These are phyloP conservation scores for Pogostemon cablin DNA, from an alignment of 257 asterid species.

Conservation along the genomic window DNA sequence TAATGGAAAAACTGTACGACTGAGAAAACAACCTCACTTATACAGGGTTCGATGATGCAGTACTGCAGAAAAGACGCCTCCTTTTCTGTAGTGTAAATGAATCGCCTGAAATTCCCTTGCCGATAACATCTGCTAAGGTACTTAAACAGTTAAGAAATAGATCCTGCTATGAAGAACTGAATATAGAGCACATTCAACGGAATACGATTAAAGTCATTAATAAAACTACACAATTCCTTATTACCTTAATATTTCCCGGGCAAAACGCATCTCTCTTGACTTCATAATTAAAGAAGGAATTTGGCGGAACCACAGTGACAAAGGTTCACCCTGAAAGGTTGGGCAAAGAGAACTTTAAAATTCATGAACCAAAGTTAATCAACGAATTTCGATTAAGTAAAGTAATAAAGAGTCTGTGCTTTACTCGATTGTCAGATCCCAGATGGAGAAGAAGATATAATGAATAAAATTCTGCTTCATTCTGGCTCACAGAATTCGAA, in stretches of 20 bases:
- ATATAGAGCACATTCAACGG: slow-evolving; percentile 2
- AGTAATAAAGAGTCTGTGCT: slow-evolving; percentile 21
- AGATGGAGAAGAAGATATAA: slow-evolving; percentile 85
- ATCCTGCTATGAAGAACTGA: neutral
- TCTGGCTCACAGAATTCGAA: slow-evolving; percentile 47
- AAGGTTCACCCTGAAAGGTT: slow-evolving; percentile 66
- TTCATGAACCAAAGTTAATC: slow-evolving; percentile 4
- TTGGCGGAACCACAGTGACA: slow-evolving; percentile 73
- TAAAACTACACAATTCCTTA: slow-evolving; percentile 4
- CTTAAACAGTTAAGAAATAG: slow-evolving; percentile 22
- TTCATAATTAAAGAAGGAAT: slow-evolving; percentile 60
- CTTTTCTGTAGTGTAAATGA: slow-evolving; percentile 56
- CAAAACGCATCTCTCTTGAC: slow-evolving; percentile 77
- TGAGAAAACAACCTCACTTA: slow-evolving; percentile 59
- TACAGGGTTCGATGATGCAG: slow-evolving; percentile 79
- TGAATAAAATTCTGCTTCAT: slow-evolving; percentile 79
- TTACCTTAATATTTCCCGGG: slow-evolving; percentile 75
- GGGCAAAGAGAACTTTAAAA: slow-evolving; percentile 19
- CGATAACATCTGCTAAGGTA: slow-evolving; percentile 57
- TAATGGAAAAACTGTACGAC: slow-evolving; percentile 5
- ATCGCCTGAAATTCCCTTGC: slow-evolving; percentile 71
- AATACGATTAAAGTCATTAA: slow-evolving; percentile 1
- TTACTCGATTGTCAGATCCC: slow-evolving; percentile 62
- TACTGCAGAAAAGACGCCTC: slow-evolving; percentile 89
- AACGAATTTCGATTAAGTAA: slow-evolving; percentile 11